A percentile compares a stretch with the other conserved stretches of the same genome.
These are phyloP conservation scores for Aureobasidium vineae DNA, from an alignment of 2,329 filamentous ascomycete species.

Conservation along the genomic window DNA sequence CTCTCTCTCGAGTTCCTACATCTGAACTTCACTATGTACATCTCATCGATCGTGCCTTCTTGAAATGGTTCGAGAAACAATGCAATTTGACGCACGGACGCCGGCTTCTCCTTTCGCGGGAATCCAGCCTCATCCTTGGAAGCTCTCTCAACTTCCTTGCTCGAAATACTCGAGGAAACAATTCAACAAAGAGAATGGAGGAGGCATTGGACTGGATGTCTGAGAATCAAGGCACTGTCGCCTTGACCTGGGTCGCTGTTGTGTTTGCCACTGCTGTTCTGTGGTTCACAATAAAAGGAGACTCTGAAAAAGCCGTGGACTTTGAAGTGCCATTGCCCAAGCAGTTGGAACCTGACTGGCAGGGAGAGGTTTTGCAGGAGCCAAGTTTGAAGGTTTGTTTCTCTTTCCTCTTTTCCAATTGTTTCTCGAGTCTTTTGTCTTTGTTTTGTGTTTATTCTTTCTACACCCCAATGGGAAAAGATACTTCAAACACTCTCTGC, in stretches of 20 bases:
- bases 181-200: slow-evolving; percentile 8
- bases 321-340: slow-evolving; percentile 65
- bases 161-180: background rate
- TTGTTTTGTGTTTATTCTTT: background rate
- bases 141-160: background rate
- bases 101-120: background rate
- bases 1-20: background rate
- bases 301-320: slow-evolving; percentile 47
- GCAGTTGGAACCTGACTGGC: slow-evolving; percentile 54
- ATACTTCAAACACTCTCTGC: background rate
- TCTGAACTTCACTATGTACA: background rate
- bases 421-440: background rate
- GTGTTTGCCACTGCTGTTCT: slow-evolving; percentile 10
- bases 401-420: background rate
- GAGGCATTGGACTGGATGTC: slow-evolving; percentile 24
- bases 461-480: background rate
- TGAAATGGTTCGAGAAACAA: slow-evolving; percentile 14
- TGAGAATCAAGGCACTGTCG: slow-evolving; percentile 10
- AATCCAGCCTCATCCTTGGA: background rate
- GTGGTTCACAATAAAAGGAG: background rate
- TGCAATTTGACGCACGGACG: slow-evolving; percentile 16
- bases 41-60: background rate
- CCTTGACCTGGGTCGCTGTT: slow-evolving; percentile 15
- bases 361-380: slow-evolving; percentile 57
- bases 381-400: slow-evolving; percentile 57